Evolutionary conservation across 225 moss, liverwort and hornwort species (phyloP), one percentile per base, ranked within the genome.

Genomic region (Marchantia polymorpha): DNA sequence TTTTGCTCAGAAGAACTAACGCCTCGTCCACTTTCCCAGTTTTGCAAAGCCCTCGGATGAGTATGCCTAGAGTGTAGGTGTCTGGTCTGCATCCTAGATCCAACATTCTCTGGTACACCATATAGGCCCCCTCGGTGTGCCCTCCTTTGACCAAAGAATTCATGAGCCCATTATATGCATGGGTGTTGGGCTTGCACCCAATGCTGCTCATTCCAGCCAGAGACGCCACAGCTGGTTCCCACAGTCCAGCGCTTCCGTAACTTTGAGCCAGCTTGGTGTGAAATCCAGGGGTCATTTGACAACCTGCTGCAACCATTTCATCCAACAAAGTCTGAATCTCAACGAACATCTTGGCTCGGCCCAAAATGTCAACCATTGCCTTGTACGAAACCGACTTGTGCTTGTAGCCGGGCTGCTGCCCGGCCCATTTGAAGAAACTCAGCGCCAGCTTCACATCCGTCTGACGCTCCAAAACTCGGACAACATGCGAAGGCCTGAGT

Each of bases 351-450:
- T 58, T 80, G 26, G n/a, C 76, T 29, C 79, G 67, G 19, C 84
- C 87, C 23, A 87, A 64, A n/a, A 68, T 80, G 49, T 82, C 80
- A 47, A 90, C 84, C 89, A 96, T 92, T 30, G 84, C 76, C 65
- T 75, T 88, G 75, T 92, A 96, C 73, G 86, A 87, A 65, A 90
- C 82, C 8, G 89, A 65, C 58, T 89, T 89, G 81, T 94, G 96
- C 71, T 75, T 83, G 68, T 92, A 96, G 17, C 96, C 96, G 52
- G 76, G n/a, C 19, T 27, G 3, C 47, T 87, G 91, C 31, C 93
- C 93, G 26, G 96, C 92, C 96, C 96, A 96, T 49, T 81, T 78
- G 58, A 94, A 96, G 67, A 96, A 94, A 17, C 39, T 83, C 29
- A 80, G 84, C 12, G 94, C 92, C 71, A 92, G 84, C 53, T 85